Conservation (phyloP, 768 basidiomycete genomes). For the Naganishia antarctica region DNA sequence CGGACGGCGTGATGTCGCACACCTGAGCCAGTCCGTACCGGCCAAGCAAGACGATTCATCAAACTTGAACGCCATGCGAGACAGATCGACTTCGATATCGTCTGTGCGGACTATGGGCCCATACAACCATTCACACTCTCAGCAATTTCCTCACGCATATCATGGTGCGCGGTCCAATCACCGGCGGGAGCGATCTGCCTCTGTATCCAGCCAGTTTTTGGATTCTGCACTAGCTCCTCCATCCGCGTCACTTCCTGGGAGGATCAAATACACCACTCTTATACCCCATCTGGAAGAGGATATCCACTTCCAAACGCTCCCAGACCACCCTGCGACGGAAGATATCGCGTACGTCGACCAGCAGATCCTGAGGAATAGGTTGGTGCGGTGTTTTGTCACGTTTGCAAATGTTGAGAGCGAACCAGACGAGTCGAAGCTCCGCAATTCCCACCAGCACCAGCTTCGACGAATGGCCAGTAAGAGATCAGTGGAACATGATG, state of each 20-base stretch:
- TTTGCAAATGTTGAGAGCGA: constrained; percentile 9
- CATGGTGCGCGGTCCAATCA: not conserved
- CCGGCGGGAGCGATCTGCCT: not conserved
- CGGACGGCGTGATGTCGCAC: not conserved
- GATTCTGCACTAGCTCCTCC: not conserved
- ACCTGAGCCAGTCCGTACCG: not conserved
- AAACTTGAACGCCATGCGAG: not conserved
- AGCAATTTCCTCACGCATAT: not conserved
- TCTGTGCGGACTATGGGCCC: not conserved
- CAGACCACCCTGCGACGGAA: not conserved
- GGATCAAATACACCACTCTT: not conserved
- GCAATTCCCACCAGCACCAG: not conserved
- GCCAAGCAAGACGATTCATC: not conserved
- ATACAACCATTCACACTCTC: not conserved
- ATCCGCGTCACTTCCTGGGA: too few species aligned
- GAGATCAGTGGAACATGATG: not conserved
- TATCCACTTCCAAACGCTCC: too few species aligned
- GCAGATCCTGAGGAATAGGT: not conserved
- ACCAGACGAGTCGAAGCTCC: not conserved
- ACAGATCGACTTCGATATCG: not conserved
- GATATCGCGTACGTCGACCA: constrained; percentile 6
- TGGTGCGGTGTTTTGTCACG: constrained; percentile 17
- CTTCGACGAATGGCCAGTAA: not conserved
- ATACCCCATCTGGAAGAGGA: not conserved
- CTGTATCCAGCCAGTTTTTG: not conserved